Evolutionary conservation across 345 rosid species (phyloP), one percentile per base, ranked within the genome.

Genomic region (Raphanus sativus): DNA sequence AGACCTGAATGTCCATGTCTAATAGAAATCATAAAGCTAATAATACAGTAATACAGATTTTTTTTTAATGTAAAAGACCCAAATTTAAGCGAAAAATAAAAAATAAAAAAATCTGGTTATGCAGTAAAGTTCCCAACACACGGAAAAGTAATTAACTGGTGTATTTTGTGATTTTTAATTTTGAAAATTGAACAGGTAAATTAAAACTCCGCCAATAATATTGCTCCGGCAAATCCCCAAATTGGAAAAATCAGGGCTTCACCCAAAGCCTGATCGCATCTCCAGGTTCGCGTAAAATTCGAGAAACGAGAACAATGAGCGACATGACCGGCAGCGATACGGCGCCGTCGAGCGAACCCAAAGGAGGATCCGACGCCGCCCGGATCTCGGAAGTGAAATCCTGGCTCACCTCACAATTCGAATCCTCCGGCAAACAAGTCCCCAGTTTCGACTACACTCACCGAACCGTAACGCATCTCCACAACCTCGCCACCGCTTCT

Each of bases 381-480:
- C 86, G 93, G 50, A 88, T 95, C 76, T 70, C 89, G 9, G 98
- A 95, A 54, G 94, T 95, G 62, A 89, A 89, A 81, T 79, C 90
- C 25, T 95, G 96, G 97, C 89, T 92, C 8, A 50, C 87, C 52
- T 84, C 96, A 21, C 98, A 95, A 67, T 91, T 95, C 50, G 97
- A 92, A 34, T 83, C 97, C 4, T 83, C 85, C 0, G 98, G 97
- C 2, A 91, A 86, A 85, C 96, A 92, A 7, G 92, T 89, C 17
- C 97, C 98, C 0, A 86, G 79, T 36, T 92, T 92, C 75, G 96
- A 92, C 65, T 90, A 85, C 90, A 95, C 95, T 69, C 86, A 90
- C 32, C 96, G 97, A 36, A 91, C 88, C 85, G 81, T 95, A 5
- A 76, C 93, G 17, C 88, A 92, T 83, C 38, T 95, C 77, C 69